Percentiles rank a stretch among this genome's conserved stretches.
Evolutionary conservation across 2,329 filamentous ascomycete species (phyloP).

Genomic region (Chrysoporthe puriensis): DNA sequence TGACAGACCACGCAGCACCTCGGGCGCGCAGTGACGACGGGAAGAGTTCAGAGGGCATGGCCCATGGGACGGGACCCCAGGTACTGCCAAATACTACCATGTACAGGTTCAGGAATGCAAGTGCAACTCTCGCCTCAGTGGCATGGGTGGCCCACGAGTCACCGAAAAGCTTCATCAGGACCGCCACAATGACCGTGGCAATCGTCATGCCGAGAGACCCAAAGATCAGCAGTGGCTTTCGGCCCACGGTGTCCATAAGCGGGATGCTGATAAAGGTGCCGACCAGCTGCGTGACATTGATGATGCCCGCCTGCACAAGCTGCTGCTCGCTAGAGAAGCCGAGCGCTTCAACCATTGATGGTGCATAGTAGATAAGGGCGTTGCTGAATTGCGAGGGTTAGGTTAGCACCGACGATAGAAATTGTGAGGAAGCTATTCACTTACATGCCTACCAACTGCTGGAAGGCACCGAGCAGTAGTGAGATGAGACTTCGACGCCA

Average conservation of each 20-base stretch:
- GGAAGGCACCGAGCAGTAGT: background rate
- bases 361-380: background rate
- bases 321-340: background rate
- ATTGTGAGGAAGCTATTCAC: background rate
- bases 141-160: background rate
- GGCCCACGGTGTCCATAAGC: constrained; percentile 36
- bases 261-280: constrained; percentile 36
- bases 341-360: background rate
- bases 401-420: background rate
- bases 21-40: constrained; percentile 36
- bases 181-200: constrained; percentile 21
- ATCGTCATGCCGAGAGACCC: too few species aligned
- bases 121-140: constrained; percentile 10
- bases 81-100: constrained; percentile 17
- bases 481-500: background rate
- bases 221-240: constrained; percentile 31
- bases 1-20: constrained; percentile 45
- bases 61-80: constrained; percentile 19
- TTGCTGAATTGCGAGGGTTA: background rate
- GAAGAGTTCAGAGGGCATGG: constrained; percentile 39
- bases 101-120: constrained; percentile 18
- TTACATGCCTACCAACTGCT: constrained; percentile 1
- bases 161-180: constrained; percentile 29
- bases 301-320: constrained; percentile 34
- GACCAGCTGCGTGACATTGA: constrained; percentile 35